Conservation (phyloP, 2,329 filamentous ascomycete species). For the Apiospora koreana region DNA sequence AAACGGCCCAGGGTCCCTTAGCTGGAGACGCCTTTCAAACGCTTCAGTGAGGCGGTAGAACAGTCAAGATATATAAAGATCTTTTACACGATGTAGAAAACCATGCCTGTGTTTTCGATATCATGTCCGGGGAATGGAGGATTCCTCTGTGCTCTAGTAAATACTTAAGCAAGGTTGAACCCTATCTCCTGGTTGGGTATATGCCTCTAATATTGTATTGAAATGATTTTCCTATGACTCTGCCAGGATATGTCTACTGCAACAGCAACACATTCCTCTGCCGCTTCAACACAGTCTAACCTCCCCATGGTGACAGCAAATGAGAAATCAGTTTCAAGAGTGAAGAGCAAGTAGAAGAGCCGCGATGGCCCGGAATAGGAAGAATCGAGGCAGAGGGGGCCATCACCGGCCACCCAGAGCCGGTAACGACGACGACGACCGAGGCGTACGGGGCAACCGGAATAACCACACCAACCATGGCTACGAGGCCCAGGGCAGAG, state of each 20-base stretch:
- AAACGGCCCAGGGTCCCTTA: not conserved
- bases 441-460: too few species aligned
- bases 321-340: not conserved
- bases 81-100: not conserved
- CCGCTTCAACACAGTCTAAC: not conserved
- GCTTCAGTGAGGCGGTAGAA: not conserved
- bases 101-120: not conserved
- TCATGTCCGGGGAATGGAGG: not conserved
- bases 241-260: not conserved
- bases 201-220: not conserved
- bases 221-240: not conserved
- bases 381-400: not conserved
- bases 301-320: not conserved
- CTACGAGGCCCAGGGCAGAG: not conserved
- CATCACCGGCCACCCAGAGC: not conserved
- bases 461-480: too few species aligned
- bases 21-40: not conserved
- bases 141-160: not conserved
- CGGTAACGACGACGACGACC: not conserved
- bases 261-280: not conserved
- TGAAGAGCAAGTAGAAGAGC: not conserved
- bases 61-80: constrained; percentile 10
- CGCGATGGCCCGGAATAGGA: not conserved
- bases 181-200: not conserved
- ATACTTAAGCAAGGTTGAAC: not conserved